Evolutionary conservation across 306 rosid species (phyloP).

Genomic region (Ceratonia siliqua): DNA sequence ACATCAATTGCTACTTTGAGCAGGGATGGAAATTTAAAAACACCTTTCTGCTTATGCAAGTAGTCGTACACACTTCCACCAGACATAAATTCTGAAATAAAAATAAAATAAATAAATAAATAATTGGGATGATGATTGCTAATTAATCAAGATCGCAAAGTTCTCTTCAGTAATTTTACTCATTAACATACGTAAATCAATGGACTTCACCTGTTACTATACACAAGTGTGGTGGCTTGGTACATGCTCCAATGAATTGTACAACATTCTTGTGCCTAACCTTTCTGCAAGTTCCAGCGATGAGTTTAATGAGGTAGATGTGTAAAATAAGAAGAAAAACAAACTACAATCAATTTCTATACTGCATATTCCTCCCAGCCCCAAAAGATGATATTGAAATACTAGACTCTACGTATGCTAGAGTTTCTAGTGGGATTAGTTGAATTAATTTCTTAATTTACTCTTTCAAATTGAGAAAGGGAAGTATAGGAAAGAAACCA

Average conservation of each 20-base stretch:
- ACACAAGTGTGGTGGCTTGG: slow-evolving; percentile 83
- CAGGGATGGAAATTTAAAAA: slow-evolving; percentile 80
- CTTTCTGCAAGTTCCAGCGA: slow-evolving; percentile 68
- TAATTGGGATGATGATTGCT: slow-evolving; percentile 4
- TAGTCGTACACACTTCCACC: slow-evolving; percentile 99
- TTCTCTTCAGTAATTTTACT: neutral
- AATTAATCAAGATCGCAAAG: slow-evolving; percentile 16
- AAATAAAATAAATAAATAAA: slow-evolving; percentile 29
- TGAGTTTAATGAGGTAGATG: slow-evolving; percentile 16
- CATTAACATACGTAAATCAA: slow-evolving; percentile 8
- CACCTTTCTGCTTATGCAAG: slow-evolving; percentile 89
- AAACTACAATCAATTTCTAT: neutral
- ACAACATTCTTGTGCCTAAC: slow-evolving; percentile 99
- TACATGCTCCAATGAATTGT: slow-evolving; percentile 99
- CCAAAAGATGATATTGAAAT: neutral
- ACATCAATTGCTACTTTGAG: slow-evolving; percentile 90
- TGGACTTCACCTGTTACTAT: slow-evolving; percentile 80
- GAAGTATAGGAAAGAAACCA: neutral
- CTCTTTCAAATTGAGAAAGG: neutral
- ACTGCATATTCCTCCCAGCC: neutral
- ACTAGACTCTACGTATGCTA: neutral
- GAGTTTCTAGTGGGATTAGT: neutral
- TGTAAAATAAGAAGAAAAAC: neutral
- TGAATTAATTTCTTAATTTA: neutral
- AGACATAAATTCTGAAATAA: slow-evolving; percentile 79